phyloP scores from a whole-genome alignment of 345 rosid genomes.

The Toxicodendron radicans region DNA sequence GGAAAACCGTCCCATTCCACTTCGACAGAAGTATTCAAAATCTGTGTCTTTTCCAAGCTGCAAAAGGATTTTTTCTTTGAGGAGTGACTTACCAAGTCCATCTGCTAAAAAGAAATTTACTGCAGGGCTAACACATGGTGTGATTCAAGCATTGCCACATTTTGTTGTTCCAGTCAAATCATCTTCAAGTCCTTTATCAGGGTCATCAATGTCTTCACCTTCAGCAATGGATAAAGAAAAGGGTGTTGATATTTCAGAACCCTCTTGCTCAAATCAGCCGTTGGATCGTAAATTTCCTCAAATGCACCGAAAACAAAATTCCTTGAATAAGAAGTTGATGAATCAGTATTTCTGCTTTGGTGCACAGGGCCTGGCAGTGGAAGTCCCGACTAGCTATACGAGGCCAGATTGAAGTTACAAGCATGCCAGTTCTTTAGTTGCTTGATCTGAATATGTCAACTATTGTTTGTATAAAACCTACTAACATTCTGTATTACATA shows the following conservation, averaged over 20 bases:
- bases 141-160: conserved; percentile 54
- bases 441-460: conserved; percentile 25
- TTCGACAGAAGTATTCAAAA: conserved; percentile 60
- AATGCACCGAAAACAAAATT: conserved; percentile 36
- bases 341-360: conserved; percentile 71
- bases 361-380: conserved; percentile 57
- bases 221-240: conserved; percentile 34
- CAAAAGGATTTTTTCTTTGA: conserved; percentile 43
- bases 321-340: conserved; percentile 53
- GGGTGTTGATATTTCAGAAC: conserved; percentile 16
- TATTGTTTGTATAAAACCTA: neutral
- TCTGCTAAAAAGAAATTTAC: conserved; percentile 60
- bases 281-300: conserved; percentile 4
- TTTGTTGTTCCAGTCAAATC: conserved; percentile 38
- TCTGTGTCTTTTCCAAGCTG: conserved; percentile 40
- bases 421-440: conserved; percentile 45
- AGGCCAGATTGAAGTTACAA: conserved; percentile 36
- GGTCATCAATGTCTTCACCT: conserved; percentile 41
- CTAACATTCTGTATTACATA: neutral
- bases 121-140: conserved; percentile 70
- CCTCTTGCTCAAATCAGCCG: conserved; percentile 11
- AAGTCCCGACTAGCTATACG: conserved; percentile 31
- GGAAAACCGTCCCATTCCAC: conserved; percentile 52
- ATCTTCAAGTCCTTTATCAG: conserved; percentile 37
- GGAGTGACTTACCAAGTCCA: conserved; percentile 73